Conservation (phyloP, 1,284 basidiomycete species). For the Porodaedalea pini region DNA sequence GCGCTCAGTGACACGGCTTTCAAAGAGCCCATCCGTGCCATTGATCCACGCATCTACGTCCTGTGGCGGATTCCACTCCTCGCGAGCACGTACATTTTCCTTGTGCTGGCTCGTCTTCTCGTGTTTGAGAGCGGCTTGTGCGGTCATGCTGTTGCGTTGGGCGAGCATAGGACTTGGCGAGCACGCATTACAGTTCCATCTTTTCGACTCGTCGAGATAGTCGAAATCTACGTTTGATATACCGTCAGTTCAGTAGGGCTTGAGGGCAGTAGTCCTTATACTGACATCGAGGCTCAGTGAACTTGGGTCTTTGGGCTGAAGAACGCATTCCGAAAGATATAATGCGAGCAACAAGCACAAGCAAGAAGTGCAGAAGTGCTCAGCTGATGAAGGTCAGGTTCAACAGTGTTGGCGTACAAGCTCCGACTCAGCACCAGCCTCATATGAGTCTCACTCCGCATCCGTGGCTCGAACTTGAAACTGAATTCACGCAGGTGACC, state of each 20-base stretch:
- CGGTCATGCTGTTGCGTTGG: slow-evolving; percentile 27
- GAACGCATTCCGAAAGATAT: neutral
- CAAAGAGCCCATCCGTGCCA: slow-evolving; percentile 10
- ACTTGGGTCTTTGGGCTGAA: slow-evolving; percentile 8
- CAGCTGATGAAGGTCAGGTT: neutral
- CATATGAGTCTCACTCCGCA: no score
- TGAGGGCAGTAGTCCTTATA: no score
- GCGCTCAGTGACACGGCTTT: slow-evolving; percentile 43
- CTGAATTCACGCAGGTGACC: no score
- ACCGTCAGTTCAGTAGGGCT: neutral
- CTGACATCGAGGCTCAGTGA: slow-evolving; percentile 16
- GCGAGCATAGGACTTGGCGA: slow-evolving; percentile 21
- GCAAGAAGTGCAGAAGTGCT: neutral
- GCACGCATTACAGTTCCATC: slow-evolving; percentile 37
- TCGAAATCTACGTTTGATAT: slow-evolving; percentile 30
- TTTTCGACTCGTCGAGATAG: slow-evolving; percentile 24
- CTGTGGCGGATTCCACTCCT: slow-evolving; percentile 9
- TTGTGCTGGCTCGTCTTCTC: slow-evolving; percentile 10
- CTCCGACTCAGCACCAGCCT: no score
- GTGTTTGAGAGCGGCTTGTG: slow-evolving; percentile 28
- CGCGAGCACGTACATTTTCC: slow-evolving; percentile 6
- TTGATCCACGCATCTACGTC: slow-evolving; percentile 13
- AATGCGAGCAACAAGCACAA: neutral
- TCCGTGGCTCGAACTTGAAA: no score
- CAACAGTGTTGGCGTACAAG: no score